These are phyloP conservation scores for Candida quercuum DNA, from an alignment of 805 yeast species.

Conservation along the genomic window DNA sequence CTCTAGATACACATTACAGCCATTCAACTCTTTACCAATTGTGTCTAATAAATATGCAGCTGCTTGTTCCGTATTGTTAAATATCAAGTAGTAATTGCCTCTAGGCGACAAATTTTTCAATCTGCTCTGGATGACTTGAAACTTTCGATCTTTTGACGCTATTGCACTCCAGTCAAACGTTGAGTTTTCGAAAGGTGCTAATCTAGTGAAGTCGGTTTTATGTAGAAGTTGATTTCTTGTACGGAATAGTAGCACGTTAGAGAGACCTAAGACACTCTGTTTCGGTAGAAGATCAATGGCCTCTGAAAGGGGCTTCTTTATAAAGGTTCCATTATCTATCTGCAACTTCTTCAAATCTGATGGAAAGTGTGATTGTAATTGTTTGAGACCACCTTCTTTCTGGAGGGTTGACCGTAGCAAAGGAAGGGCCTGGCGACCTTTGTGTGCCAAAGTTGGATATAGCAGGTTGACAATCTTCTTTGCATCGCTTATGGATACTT, in stretches of 20 bases:
- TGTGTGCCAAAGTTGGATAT: conserved; percentile 36
- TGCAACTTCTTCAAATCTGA: not conserved
- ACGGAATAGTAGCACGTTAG: conserved; percentile 33
- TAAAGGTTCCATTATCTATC: not conserved
- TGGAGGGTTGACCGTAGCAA: conserved; percentile 15
- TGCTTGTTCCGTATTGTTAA: conserved; percentile 43
- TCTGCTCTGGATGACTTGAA: conserved; percentile 45
- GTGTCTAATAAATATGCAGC: conserved; percentile 48
- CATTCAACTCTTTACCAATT: conserved; percentile 42
- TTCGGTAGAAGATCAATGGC: conserved; percentile 5
- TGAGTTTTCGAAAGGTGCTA: conserved; percentile 27
- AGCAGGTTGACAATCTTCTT: conserved; percentile 24
- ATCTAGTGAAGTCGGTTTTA: conserved; percentile 33
- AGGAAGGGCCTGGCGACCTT: conserved; percentile 4
- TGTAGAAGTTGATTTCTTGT: conserved; percentile 34
- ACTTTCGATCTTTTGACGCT: conserved; percentile 21
- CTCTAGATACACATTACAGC: conserved; percentile 38
- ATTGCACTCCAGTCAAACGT: conserved; percentile 27
- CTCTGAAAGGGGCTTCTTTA: conserved; percentile 5
- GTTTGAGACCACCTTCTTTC: not conserved
- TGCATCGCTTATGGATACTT: conserved; percentile 8
- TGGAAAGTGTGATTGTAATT: not conserved
- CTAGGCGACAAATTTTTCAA: conserved; percentile 36
- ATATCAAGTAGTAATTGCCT: conserved; percentile 50
- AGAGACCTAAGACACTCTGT: conserved; percentile 4